phyloP scores from a whole-genome alignment of 352 stramenopile species.

The Peronospora tabacina region DNA sequence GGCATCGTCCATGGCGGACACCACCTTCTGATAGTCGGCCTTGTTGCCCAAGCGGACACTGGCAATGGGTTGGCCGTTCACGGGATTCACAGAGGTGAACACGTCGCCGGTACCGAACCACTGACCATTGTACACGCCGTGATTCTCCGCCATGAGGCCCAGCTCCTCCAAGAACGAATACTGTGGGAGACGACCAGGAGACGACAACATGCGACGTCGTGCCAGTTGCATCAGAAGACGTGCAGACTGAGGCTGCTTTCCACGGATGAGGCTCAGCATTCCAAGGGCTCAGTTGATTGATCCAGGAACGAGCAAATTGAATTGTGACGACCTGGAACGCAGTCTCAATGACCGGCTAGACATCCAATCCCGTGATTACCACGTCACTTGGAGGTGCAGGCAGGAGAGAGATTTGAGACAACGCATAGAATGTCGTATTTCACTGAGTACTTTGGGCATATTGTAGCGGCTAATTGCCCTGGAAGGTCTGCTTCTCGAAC shows the following conservation, averaged over 20 bases:
- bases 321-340: constrained; percentile 25
- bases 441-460: constrained; percentile 18
- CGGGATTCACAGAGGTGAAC: constrained; percentile 80
- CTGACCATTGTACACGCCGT: constrained; percentile 78
- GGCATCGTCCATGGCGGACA: constrained; percentile 73
- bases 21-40: constrained; percentile 78
- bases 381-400: not conserved
- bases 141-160: constrained; percentile 75
- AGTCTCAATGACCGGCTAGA: constrained; percentile 5
- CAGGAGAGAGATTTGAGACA: too few species aligned
- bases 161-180: constrained; percentile 79
- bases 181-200: constrained; percentile 21
- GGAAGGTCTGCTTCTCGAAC: constrained; percentile 88
- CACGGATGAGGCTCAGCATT: constrained; percentile 25
- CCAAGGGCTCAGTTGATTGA: not conserved
- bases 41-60: constrained; percentile 74
- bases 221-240: constrained; percentile 18
- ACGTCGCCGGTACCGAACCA: constrained; percentile 82
- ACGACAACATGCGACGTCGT: constrained; percentile 25
- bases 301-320: constrained; percentile 13
- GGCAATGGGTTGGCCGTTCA: constrained; percentile 76
- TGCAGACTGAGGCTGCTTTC: constrained; percentile 12
- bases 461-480: constrained; percentile 43
- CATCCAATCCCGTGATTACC: constrained; percentile 28
- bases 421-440: too few species aligned